Evolutionary conservation across 2,329 filamentous ascomycete genomes (phyloP), one percentile per base, ranked within the genome.

Genomic region (Salinomyces thailandicus): DNA sequence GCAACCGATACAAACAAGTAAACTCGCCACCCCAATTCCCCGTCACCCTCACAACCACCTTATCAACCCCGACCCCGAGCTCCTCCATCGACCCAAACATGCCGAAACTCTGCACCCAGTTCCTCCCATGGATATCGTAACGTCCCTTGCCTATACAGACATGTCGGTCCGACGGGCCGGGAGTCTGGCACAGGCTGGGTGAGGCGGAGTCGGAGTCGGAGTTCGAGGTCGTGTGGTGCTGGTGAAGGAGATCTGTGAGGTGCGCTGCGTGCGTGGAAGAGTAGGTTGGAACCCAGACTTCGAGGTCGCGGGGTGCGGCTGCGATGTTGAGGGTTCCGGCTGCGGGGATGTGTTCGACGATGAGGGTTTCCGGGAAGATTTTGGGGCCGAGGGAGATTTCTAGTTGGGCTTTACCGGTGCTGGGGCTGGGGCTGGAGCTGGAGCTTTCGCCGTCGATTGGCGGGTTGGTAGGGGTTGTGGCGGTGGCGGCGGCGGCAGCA

Each of bases 401-500:
- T 12, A 96, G 63, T 36, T 76, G 73, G 2, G 77, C 75, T 24
- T 76, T 74, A 33, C 71, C 68, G 5, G 68, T 67, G 12, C 68
- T 62, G 8, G 20, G 7, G 20, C 7, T 7, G 7, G 20, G 20
- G n/a, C n/a, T n/a, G n/a, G n/a, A n/a, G n/a, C n/a, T n/a, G n/a
- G n/a, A n/a, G n/a, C n/a, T n/a, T n/a, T n/a, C n/a, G n/a, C n/a
- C n/a, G n/a, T n/a, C n/a, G n/a, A n/a, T n/a, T n/a, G n/a, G n/a
- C n/a, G n/a, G n/a, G n/a, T n/a, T n/a, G n/a, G n/a, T n/a, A n/a
- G n/a, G n/a, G n/a, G n/a, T n/a, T n/a, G n/a, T n/a, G n/a, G n/a
- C n/a, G n/a, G n/a, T n/a, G 9, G 9, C n/a, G 22, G 22, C 22
- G 38, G 11, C 31, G 8, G 66, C 69, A 34, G 58, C 54, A 7